Evolutionary conservation across 2,329 filamentous ascomycete genomes (phyloP), one percentile per base, ranked within the genome.

Genomic region (Nothomitra cinnamomea): DNA sequence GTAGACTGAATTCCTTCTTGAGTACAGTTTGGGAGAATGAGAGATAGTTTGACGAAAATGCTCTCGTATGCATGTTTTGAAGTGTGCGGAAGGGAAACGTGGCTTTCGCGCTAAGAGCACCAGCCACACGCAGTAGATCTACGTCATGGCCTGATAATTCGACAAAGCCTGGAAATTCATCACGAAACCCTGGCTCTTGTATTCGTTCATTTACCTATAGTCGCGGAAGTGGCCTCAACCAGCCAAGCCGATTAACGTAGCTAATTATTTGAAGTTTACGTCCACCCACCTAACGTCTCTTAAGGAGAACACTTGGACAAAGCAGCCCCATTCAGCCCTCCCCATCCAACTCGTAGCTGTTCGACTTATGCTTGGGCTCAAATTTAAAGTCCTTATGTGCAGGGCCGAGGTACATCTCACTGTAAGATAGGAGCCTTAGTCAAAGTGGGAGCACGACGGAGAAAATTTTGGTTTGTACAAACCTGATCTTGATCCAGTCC

Each of bases 401-500:
- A 47, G 87, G 87, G 6, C 92, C 92, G 17, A 98, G 76, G 72
- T 94, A 98, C 88, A 98, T 96, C 66, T 98, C 92, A 66, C 90
- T 95, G 56, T 52, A 55, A 48, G 25, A 32, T 10, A 62, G 54
- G 38, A 53, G 8, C 41, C 17, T 51, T 28, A 52, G 5, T 15
- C 22, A n/a, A 17, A 35, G 45, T 15, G 19, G 17, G 8, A 12
- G n/a, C 12, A 22, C 13, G 12, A 2, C 12, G n/a, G 50, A 43
- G 40, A 19, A 13, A 41, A 2, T 19, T 54, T 42, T n/a, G 6
- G 42, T 22, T 12, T 10, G 15, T 55, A 74, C 80, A 66, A 77
- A 92, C 88, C 83, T 94, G 62, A 98, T 94, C 73, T 95, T 96
- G 66, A 98, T 88, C 92, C 92, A 98, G 67, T 98, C 92, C 70